Evolutionary conservation across 148 eudicot species (phyloP).

Genomic region (Bassia scoparia): DNA sequence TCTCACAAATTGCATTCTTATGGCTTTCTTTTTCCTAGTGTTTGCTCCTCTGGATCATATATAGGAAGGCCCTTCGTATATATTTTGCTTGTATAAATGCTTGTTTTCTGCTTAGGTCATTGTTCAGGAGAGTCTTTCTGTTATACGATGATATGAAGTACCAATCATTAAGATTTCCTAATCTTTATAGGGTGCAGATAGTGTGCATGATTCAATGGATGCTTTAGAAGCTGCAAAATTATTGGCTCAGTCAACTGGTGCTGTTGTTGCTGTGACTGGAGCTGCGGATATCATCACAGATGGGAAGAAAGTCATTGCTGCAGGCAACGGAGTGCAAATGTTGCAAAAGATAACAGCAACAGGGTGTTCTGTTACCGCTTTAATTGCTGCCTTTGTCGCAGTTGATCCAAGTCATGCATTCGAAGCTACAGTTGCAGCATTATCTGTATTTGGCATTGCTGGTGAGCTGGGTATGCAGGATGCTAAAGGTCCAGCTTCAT

Average conservation of each 20-base stretch:
- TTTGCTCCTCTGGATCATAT: not conserved
- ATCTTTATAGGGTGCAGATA: conserved; percentile 63
- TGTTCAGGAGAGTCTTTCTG: not conserved
- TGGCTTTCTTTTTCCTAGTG: not conserved
- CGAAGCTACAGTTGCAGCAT: conserved; percentile 76
- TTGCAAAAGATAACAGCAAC: conserved; percentile 81
- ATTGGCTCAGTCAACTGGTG: conserved; percentile 52
- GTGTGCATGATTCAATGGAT: conserved; percentile 60
- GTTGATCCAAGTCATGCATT: conserved; percentile 53
- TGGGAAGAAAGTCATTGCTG: conserved; percentile 56
- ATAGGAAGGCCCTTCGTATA: not conserved
- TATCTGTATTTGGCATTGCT: conserved; percentile 71
- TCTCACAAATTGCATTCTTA: not conserved
- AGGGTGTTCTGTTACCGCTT: conserved; percentile 84
- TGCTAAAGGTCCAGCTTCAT: conserved; percentile 82
- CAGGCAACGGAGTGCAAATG: conserved; percentile 70
- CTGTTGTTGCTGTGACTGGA: conserved; percentile 75
- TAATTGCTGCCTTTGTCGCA: conserved; percentile 80
- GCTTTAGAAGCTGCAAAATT: conserved; percentile 84
- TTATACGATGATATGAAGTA: not conserved
- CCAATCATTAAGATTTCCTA: not conserved
- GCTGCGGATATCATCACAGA: conserved; percentile 79
- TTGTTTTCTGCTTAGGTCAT: not conserved
- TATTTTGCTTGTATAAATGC: not conserved
- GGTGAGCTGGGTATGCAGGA: conserved; percentile 63